Evolutionary conservation across 768 basidiomycete genomes (phyloP).

Genomic region (Mycena chlorophos): DNA sequence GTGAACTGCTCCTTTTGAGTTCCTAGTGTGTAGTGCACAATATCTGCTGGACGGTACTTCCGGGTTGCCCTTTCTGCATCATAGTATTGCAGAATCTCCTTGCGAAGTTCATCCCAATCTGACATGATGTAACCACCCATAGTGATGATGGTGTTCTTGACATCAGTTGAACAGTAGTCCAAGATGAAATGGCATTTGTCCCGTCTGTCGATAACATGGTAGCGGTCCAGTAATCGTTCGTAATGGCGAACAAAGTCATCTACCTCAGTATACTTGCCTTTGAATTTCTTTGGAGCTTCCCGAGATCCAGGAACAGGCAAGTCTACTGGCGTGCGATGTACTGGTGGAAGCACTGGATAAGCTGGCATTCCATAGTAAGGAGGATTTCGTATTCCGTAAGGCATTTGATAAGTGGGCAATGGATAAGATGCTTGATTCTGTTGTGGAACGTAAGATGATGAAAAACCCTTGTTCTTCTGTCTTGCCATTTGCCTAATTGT

Average conservation of each 20-base stretch:
- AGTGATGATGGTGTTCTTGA: conserved; percentile 16
- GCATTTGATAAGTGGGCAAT: too few relatives aligned
- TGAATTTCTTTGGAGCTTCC: conserved; percentile 22
- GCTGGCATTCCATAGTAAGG: neutral
- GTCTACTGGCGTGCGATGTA: conserved; percentile 3
- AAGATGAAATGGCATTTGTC: conserved; percentile 7
- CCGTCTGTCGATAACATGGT: conserved; percentile 6
- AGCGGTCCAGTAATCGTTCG: conserved; percentile 11
- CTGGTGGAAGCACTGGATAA: neutral
- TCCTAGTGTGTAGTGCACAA: neutral
- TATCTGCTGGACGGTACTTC: conserved; percentile 1
- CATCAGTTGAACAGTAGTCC: conserved; percentile 19
- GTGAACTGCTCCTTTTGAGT: neutral
- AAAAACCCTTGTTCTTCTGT: too few relatives aligned
- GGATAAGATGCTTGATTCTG: too few relatives aligned
- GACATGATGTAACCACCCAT: neutral
- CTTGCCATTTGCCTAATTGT: too few relatives aligned
- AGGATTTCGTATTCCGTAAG: too few relatives aligned
- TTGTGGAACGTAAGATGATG: too few relatives aligned
- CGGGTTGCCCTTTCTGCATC: conserved; percentile 1
- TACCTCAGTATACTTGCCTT: conserved; percentile 22
- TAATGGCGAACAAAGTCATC: conserved; percentile 18
- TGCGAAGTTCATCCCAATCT: conserved; percentile 6
- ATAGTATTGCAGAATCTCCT: conserved; percentile 5
- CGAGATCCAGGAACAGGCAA: conserved; percentile 20